Evolutionary conservation across 1,139 yeast genomes (phyloP).

Genomic region (Candida sp.): DNA sequence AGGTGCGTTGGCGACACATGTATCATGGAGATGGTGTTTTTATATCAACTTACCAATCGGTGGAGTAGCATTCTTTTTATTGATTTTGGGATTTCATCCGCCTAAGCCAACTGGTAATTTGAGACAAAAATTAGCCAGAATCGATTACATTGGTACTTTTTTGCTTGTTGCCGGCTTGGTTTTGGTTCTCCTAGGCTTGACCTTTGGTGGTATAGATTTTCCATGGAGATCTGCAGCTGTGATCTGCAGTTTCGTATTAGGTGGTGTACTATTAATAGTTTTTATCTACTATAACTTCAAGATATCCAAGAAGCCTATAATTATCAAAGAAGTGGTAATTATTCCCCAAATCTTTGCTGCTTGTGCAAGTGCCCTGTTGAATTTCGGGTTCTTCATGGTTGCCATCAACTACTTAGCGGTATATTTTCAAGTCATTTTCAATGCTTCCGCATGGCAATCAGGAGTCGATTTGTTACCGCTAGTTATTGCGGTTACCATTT

Average conservation of each 20-base stretch:
- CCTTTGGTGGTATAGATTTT: constrained; percentile 33
- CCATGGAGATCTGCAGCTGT: constrained; percentile 52
- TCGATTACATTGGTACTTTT: constrained; percentile 32
- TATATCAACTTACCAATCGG: constrained; percentile 70
- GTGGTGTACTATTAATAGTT: constrained; percentile 39
- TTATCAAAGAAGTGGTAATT: constrained; percentile 39
- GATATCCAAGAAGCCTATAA: constrained; percentile 42
- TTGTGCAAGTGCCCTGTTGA: constrained; percentile 30
- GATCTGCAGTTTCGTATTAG: constrained; percentile 50
- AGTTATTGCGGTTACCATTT: constrained; percentile 48
- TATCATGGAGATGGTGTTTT: constrained; percentile 79
- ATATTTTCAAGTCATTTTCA: constrained; percentile 53
- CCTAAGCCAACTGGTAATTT: constrained; percentile 44
- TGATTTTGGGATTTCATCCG: constrained; percentile 53
- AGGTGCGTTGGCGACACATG: constrained; percentile 60
- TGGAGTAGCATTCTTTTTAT: constrained; percentile 47
- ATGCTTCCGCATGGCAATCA: constrained; percentile 50
- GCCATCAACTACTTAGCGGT: constrained; percentile 44
- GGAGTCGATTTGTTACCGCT: constrained; percentile 57
- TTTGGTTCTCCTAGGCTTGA: constrained; percentile 27
- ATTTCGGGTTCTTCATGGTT: constrained; percentile 45
- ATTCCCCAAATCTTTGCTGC: constrained; percentile 37
- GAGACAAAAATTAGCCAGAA: constrained; percentile 34
- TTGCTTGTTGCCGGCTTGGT: constrained; percentile 27
- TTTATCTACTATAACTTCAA: constrained; percentile 50